Evolutionary conservation across 805 yeast species (phyloP), one percentile per base, ranked within the genome.

Genomic region (Blastobotrys peoriensis): DNA sequence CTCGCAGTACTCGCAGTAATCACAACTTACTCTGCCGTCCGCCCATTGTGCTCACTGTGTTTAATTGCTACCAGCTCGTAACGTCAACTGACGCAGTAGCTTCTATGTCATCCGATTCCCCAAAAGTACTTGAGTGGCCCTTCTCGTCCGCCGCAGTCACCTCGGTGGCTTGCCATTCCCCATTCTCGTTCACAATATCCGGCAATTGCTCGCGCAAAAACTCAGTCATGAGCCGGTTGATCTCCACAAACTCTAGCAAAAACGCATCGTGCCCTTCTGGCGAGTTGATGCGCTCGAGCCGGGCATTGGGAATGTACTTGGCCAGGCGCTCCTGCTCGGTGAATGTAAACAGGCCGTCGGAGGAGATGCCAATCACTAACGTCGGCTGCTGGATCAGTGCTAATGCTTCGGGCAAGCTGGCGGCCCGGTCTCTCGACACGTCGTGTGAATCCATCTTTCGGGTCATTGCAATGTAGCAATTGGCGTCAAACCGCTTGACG

Each of bases 221-320:
- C 2, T 75, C 76, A 36, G 76, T 65, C 43, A 94, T 79, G 51
- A 82, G 69, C 30, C 75, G 70, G 61, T 93, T 86, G 46, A 93
- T 87, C 41, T 79, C 78, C 40, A 78, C 82, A 63, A 93, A 93
- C 63, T 93, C 98, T 39, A 93, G 70, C 48, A 93, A 67, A 60
- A 93, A 93, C 2, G 98, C 98, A 68, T 93, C 98, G 60, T 93
- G 98, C 15, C 98, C 98, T 56, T 93, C 98, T 9, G 91, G 93
- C 1, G 97, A 88, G 50, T 84, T 78, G 36, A 93, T 81, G 56
- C 79, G 78, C 53, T 81, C 79, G 52, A 93, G 68, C 4, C 55
- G 62, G 1, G 94, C 73, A 54, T 83, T 73, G 5, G 88, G 89
- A 47, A 93, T 75, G 57, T 79, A 68, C 34, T 78, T 75, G 1